Percentiles rank a stretch among this genome's conserved stretches.
Evolutionary conservation across 2,329 filamentous ascomycete species (phyloP).

Genomic region (Diaporthe amygdali): DNA sequence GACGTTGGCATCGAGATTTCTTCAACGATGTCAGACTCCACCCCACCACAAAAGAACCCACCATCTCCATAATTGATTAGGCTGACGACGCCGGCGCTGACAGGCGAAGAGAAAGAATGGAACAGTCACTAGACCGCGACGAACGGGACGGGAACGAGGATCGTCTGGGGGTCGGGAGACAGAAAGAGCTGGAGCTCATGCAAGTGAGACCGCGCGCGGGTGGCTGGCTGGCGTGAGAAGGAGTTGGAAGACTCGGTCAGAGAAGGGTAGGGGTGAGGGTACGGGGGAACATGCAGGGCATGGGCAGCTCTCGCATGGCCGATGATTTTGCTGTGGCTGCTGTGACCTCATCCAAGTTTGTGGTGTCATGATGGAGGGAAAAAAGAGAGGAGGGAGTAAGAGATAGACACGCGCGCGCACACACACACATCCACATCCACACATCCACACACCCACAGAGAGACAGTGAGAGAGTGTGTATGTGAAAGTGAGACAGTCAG

Average conservation of each 20-base stretch:
- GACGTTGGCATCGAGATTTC: constrained; percentile 20
- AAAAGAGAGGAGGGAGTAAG: neutral
- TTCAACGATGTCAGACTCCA: constrained; percentile 13
- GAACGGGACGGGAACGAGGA: constrained; percentile 4
- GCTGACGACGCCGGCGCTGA: constrained; percentile 4
- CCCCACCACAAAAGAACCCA: constrained; percentile 2
- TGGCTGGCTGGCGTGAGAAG: neutral
- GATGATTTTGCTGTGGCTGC: neutral
- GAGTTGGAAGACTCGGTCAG: constrained; percentile 5
- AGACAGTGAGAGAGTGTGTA: neutral
- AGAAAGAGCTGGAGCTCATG: neutral
- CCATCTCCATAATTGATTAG: neutral
- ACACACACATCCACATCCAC: too few relatives aligned
- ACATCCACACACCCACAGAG: too few relatives aligned
- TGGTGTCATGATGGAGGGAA: too few relatives aligned
- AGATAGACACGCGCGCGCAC: neutral
- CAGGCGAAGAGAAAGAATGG: neutral
- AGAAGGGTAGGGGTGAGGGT: constrained; percentile 1
- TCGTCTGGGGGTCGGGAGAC: neutral
- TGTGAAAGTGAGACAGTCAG: constrained; percentile 10
- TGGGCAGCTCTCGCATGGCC: neutral
- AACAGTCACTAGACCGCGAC: neutral
- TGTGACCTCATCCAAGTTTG: neutral
- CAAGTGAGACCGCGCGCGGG: constrained; percentile 6
- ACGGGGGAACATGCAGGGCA: neutral